These are phyloP conservation scores for Styphnolobium japonicum DNA, from an alignment of 306 rosid genomes.

Conservation along the genomic window DNA sequence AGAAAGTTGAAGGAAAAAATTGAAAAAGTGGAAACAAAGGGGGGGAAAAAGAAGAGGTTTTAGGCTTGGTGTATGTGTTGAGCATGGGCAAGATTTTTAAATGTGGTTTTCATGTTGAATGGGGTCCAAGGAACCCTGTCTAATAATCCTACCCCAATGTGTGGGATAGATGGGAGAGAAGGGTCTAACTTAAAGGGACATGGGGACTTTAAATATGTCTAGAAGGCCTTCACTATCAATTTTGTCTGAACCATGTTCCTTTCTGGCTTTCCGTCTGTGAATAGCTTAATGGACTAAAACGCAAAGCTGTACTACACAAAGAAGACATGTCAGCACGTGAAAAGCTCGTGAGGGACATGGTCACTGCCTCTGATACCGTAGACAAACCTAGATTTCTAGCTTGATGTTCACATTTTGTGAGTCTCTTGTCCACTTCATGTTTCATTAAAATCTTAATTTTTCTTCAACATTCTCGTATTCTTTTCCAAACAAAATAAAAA, in stretches of 20 bases:
- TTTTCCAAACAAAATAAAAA: background rate
- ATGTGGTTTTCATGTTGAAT: slow-evolving; percentile 11
- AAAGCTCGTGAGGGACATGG: slow-evolving; percentile 45
- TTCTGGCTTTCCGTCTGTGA: slow-evolving; percentile 7
- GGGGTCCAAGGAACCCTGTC: slow-evolving; percentile 21
- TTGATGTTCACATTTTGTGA: slow-evolving; percentile 30
- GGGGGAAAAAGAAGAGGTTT: background rate
- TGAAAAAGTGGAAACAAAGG: background rate
- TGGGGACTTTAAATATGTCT: slow-evolving; percentile 29
- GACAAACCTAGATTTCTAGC: slow-evolving; percentile 51
- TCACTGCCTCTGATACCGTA: slow-evolving; percentile 39
- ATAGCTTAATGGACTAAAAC: slow-evolving; percentile 30
- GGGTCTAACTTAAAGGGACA: slow-evolving; percentile 30
- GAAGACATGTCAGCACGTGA: slow-evolving; percentile 57
- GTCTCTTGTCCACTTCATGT: slow-evolving; percentile 42
- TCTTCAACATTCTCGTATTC: background rate
- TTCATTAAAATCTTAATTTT: slow-evolving; percentile 4
- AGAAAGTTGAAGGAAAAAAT: background rate
- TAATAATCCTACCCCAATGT: slow-evolving; percentile 8
- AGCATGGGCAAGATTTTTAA: slow-evolving; percentile 29
- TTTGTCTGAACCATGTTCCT: slow-evolving; percentile 45
- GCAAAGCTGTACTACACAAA: slow-evolving; percentile 37
- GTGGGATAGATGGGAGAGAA: slow-evolving; percentile 24
- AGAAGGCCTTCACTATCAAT: background rate
- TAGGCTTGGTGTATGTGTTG: background rate